Base-by-base conservation (phyloP, 805 yeast genomes). In the Candida hispaniensis region DNA sequence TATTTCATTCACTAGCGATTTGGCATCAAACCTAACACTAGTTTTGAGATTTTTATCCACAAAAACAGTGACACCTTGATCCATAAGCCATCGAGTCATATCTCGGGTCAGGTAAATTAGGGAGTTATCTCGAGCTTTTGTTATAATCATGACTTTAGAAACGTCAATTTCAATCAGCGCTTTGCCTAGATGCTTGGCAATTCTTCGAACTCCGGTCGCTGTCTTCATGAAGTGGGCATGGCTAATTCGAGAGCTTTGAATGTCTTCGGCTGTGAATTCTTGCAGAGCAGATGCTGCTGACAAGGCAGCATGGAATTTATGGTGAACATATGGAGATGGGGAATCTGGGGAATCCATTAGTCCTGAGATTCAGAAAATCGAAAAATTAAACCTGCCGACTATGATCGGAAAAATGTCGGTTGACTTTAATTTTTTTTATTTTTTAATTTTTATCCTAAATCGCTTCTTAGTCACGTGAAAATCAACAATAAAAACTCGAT, bases 111-210 rank as follows among this genome's bases (percentile, higher is more conserved):
- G 59, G 48, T 71, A 75, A 5, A 79, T 73, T 34, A 85, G 59
- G 5, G 83, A 74, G 46, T 79, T 75, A 52, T 85, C 95, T 38
- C 93, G 66, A 1, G 93, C 91, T 54, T 83, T 83, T n/a, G 94
- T 83, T 12, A 85, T 85, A 9, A 83, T 71, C 73, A 83, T 67
- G 12, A 83, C 71, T 11, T 80, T 72, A 27, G 68, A 67, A 12
- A 79, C 74, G 38, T 77, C 75, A 13, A 83, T 55, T 46, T 74
- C 75, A 16, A 83, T 41, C 18, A 41, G 30, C 9, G 54, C 49
- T 39, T 42, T 40, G 14, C 54, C 54, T 9, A 47, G 43, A 29
- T 48, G 43, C 30, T 44, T 47, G 14, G 53, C 51, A n/a, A 49
- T 42, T 18, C 47, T 47, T 2, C 53, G 47, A 4, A 49, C 53